Evolutionary conservation across 1,139 yeast genomes (phyloP).

Genomic region (Starmera stellimalicola): DNA sequence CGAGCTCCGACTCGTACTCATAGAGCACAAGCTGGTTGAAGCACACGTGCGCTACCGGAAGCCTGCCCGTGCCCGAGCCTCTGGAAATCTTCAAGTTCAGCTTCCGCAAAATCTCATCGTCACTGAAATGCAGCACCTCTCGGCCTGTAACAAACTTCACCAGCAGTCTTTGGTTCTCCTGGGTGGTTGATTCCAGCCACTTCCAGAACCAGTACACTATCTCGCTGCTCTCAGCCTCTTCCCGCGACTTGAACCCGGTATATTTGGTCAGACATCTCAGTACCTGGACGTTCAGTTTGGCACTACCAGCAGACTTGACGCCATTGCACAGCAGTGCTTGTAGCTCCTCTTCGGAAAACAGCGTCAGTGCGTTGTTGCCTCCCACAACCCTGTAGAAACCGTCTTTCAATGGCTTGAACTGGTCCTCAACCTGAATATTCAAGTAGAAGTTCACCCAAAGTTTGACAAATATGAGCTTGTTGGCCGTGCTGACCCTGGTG

Average conservation of each 20-base stretch:
- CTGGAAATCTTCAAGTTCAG: constrained; percentile 25
- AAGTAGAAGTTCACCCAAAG: constrained; percentile 53
- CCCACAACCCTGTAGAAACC: constrained; percentile 77
- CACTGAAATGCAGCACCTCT: no score
- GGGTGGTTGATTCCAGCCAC: constrained; percentile 38
- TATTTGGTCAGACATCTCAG: constrained; percentile 68
- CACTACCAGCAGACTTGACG: constrained; percentile 24
- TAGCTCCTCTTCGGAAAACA: constrained; percentile 76
- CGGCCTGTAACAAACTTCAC: constrained; percentile 82
- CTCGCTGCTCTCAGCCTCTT: constrained; percentile 27
- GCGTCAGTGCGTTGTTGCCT: constrained; percentile 68
- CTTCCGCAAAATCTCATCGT: no score
- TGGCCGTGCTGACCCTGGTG: constrained; percentile 42
- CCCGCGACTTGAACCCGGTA: constrained; percentile 42
- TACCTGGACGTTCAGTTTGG: constrained; percentile 53
- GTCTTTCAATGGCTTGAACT: constrained; percentile 45
- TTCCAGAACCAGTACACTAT: constrained; percentile 83
- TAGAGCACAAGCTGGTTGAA: constrained; percentile 80
- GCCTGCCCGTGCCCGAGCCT: constrained; percentile 36
- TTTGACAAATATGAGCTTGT: constrained; percentile 52
- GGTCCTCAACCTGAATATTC: constrained; percentile 41
- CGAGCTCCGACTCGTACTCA: constrained; percentile 46
- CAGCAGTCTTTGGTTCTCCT: constrained; percentile 47
- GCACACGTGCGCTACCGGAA: constrained; percentile 90
- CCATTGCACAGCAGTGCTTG: constrained; percentile 75